Percentiles rank a stretch among this genome's conserved stretches.
Conservation (phyloP, 2,329 filamentous ascomycete genomes). For the Penicillium decumbens region DNA sequence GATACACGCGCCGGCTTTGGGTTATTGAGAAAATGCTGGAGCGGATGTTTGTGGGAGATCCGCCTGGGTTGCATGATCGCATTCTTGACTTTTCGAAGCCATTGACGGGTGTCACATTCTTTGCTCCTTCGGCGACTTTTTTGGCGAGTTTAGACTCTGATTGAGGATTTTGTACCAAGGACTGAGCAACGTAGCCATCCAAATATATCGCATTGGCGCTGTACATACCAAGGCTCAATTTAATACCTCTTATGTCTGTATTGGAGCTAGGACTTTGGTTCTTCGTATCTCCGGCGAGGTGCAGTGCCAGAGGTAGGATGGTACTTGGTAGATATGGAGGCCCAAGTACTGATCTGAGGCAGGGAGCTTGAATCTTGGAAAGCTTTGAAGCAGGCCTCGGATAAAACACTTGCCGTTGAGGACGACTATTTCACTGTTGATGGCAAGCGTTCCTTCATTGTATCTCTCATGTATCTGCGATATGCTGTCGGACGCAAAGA, state of each 20-base stretch:
- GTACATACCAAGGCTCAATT: background rate
- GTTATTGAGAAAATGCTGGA: constrained; percentile 57
- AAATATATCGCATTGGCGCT: background rate
- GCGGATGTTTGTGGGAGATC: constrained; percentile 55
- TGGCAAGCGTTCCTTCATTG: too few relatives aligned
- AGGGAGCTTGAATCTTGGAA: constrained; percentile 34
- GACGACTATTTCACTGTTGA: background rate
- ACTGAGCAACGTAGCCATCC: too few relatives aligned
- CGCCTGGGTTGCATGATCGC: constrained; percentile 52
- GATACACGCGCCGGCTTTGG: constrained; percentile 51
- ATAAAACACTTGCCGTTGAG: constrained; percentile 7
- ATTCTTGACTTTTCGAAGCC: constrained; percentile 54
- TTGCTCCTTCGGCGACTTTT: constrained; percentile 46
- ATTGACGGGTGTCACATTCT: constrained; percentile 52
- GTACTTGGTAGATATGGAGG: too few relatives aligned
- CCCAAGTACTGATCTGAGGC: constrained; percentile 34
- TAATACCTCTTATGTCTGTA: too few relatives aligned
- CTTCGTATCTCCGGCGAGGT: too few relatives aligned
- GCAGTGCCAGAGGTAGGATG: too few relatives aligned
- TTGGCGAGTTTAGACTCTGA: constrained; percentile 29
- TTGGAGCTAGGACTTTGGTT: too few relatives aligned
- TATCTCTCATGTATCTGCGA: too few relatives aligned
- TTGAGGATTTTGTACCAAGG: background rate
- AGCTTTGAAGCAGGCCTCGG: constrained; percentile 32
- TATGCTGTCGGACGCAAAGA: too few relatives aligned